Base-by-base conservation (phyloP, 345 rosid species). In the Rhodomyrtus tomentosa region DNA sequence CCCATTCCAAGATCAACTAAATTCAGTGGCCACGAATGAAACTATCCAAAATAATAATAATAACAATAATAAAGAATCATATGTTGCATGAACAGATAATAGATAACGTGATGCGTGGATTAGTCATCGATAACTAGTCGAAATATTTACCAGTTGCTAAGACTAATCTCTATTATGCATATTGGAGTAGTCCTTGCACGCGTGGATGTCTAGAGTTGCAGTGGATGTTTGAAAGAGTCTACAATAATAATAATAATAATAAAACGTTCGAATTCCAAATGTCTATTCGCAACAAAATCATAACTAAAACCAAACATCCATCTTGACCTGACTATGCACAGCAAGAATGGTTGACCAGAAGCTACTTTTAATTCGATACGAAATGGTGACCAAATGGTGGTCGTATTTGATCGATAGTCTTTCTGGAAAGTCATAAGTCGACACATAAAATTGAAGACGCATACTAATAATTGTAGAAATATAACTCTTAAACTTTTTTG, bases 51-150 rank as follows among this genome's bases (percentile, higher is more conserved):
- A 27, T n/a, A n/a, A n/a, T n/a, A n/a, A n/a, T n/a, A n/a, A n/a
- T n/a, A n/a, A n/a, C n/a, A 27, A 58, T 3, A 62, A 16, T 29
- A 0, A 29, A 62, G 42, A 22, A 29, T 36, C 1, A 1, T 16
- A 29, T n/a, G n/a, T n/a, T n/a, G n/a, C n/a, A n/a, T n/a, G n/a
- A n/a, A n/a, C n/a, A n/a, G n/a, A n/a, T n/a, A n/a, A n/a, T 6
- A 62, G 42, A 29, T 62, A 62, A 32, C 5, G 7, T 15, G 0
- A 20, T 0, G 1, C 7, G 32, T 7, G 1, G 22, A 0, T 15
- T 62, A 29, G 22, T 22, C 32, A 62, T 62, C 3, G 3, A 3
- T 29, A 32, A 20, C 55, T 2, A 53, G 55, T 53, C 24, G 3
- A 20, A 53, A 20, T 20, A 53, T 20, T 53, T 20, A 53, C 24